These are phyloP conservation scores for Solanum sitiens DNA, from an alignment of 257 asterid species.

Conservation along the genomic window DNA sequence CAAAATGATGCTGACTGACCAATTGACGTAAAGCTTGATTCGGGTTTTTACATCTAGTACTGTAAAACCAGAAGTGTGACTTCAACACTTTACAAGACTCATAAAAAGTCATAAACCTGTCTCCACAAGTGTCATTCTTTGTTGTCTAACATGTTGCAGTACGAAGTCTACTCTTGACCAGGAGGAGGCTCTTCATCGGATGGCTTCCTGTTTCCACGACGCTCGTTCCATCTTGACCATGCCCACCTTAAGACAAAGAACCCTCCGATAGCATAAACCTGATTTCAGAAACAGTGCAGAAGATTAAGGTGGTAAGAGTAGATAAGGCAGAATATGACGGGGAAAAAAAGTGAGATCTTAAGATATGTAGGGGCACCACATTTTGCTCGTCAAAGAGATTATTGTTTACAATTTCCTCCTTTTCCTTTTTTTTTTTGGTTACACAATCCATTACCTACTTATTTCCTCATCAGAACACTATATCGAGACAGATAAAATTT, in stretches of 20 bases:
- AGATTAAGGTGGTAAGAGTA: neutral
- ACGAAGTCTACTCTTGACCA: conserved; percentile 21
- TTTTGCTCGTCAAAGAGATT: neutral
- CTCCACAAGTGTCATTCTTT: neutral
- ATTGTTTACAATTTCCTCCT: neutral
- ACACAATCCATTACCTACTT: neutral
- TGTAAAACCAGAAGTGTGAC: neutral
- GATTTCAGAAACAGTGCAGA: conserved; percentile 5
- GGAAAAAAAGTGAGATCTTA: neutral
- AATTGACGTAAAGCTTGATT: neutral
- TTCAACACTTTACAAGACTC: conserved; percentile 3
- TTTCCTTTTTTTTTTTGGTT: neutral
- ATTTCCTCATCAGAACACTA: neutral
- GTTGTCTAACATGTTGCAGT: neutral
- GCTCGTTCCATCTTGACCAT: conserved; percentile 82
- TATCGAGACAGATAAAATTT: neutral
- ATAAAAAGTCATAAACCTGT: neutral
- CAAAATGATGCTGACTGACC: neutral
- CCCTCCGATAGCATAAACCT: conserved; percentile 93
- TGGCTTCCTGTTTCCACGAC: conserved; percentile 48
- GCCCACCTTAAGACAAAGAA: conserved; percentile 74
- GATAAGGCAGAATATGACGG: neutral
- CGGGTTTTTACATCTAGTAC: neutral
- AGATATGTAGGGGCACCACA: neutral
- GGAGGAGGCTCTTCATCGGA: conserved; percentile 39